Percentiles rank a stretch among this genome's conserved stretches.
phyloP scores from a whole-genome alignment of 179 eudicot genomes.

The Corrigiola litoralis region DNA sequence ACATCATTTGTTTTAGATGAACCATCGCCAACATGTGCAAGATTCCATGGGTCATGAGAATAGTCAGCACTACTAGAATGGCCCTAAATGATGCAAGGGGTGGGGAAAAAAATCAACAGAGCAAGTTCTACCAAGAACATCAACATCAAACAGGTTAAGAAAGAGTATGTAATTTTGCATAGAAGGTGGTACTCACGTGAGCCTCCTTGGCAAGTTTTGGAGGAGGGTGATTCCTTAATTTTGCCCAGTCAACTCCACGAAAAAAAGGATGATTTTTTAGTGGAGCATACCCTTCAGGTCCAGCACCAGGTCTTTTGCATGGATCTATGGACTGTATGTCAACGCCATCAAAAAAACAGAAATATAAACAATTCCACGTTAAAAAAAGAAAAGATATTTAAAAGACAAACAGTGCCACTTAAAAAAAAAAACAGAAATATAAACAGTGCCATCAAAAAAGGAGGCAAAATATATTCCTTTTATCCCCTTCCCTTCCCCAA shows the following conservation, averaged over 20 bases:
- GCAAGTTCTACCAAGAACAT: not conserved
- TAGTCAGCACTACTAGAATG: constrained; percentile 47
- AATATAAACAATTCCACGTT: not conserved
- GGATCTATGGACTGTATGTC: constrained; percentile 67
- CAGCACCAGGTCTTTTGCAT: constrained; percentile 83
- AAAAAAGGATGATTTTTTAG: constrained; percentile 78
- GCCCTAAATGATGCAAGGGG: constrained; percentile 35
- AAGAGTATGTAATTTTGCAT: not conserved
- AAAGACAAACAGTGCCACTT: too few species aligned
- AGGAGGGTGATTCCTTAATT: constrained; percentile 53
- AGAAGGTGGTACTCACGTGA: constrained; percentile 27
- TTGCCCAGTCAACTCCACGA: constrained; percentile 67
- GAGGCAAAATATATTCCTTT: too few species aligned
- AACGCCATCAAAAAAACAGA: constrained; percentile 11
- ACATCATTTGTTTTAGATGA: constrained; percentile 46
- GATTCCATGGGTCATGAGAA: constrained; percentile 67
- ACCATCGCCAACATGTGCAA: constrained; percentile 63
- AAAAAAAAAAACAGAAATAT: too few species aligned
- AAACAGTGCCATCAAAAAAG: too few species aligned
- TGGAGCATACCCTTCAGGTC: constrained; percentile 68
- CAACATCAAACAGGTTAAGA: not conserved
- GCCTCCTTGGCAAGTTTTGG: constrained; percentile 56
- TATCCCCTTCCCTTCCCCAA: too few species aligned
- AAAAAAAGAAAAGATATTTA: too few species aligned
- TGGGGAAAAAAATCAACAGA: constrained; percentile 6